Percentiles rank a stretch among this genome's conserved stretches.
Evolutionary conservation across 2,329 filamentous ascomycete species (phyloP).

Genomic region (Daldinia sp.): DNA sequence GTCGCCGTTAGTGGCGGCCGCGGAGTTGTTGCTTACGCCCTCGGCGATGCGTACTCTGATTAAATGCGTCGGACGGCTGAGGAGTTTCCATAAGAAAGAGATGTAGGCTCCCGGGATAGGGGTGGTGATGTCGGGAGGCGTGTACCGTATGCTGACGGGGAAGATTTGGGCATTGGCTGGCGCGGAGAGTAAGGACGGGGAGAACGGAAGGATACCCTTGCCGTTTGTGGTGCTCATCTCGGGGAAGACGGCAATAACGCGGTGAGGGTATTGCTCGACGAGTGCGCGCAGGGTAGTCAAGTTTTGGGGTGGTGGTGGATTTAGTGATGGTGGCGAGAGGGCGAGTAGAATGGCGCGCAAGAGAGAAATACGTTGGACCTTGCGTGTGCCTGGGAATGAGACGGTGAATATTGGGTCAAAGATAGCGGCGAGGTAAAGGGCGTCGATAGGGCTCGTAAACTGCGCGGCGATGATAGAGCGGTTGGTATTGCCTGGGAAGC

Average conservation of each 20-base stretch:
- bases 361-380: conserved; percentile 82
- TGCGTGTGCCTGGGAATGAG: conserved; percentile 79
- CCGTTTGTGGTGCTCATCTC: conserved; percentile 97
- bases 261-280: conserved; percentile 74
- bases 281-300: conserved; percentile 74
- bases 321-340: conserved; percentile 66
- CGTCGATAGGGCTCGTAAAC: conserved; percentile 92
- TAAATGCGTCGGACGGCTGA: conserved; percentile 86
- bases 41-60: conserved; percentile 93
- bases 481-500: conserved; percentile 76
- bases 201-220: conserved; percentile 86
- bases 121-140: conserved; percentile 89
- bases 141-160: conserved; percentile 90
- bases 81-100: conserved; percentile 85
- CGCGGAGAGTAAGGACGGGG: conserved; percentile 78
- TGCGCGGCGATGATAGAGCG: conserved; percentile 88
- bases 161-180: conserved; percentile 81
- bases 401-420: conserved; percentile 96
- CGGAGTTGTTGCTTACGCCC: conserved; percentile 68
- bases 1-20: conserved; percentile 53
- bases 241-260: conserved; percentile 88
- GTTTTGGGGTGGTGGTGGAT: conserved; percentile 59
- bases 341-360: conserved; percentile 80
- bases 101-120: conserved; percentile 81
- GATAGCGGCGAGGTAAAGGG: conserved; percentile 92